Conservation (phyloP, 352 stramenopile species). For the Pythium monospermum region DNA sequence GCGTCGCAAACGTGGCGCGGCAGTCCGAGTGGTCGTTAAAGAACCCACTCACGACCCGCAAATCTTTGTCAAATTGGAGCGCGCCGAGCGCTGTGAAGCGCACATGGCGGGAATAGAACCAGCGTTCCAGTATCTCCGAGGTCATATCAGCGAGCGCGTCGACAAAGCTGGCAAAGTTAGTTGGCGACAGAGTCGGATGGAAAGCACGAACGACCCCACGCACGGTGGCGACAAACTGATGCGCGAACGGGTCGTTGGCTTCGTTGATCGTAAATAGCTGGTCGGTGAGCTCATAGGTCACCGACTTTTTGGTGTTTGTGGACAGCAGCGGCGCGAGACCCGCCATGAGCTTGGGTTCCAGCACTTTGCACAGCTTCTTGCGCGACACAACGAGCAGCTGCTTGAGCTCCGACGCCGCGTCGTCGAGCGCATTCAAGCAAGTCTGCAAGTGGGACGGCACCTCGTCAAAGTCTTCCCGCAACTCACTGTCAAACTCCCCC, state of each 20-base stretch:
- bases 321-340: slow-evolving; percentile 50
- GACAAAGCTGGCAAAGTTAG: slow-evolving; percentile 54
- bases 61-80: slow-evolving; percentile 84
- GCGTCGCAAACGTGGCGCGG: slow-evolving; percentile 45
- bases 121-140: slow-evolving; percentile 51
- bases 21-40: slow-evolving; percentile 51
- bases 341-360: slow-evolving; percentile 65
- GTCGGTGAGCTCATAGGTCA: slow-evolving; percentile 82
- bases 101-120: slow-evolving; percentile 47
- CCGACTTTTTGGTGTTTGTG: slow-evolving; percentile 31
- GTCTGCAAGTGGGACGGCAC: slow-evolving; percentile 69
- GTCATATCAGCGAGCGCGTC: slow-evolving; percentile 39
- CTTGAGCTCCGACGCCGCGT: slow-evolving; percentile 57
- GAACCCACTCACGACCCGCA: slow-evolving; percentile 65
- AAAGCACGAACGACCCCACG: slow-evolving; percentile 51
- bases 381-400: slow-evolving; percentile 61
- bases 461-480: slow-evolving; percentile 67
- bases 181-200: slow-evolving; percentile 41
- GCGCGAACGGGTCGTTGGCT: slow-evolving; percentile 82
- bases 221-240: slow-evolving; percentile 62
- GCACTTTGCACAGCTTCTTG: slow-evolving; percentile 73
- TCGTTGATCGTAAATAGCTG: slow-evolving; percentile 86
- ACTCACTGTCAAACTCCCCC: slow-evolving; percentile 61
- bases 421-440: slow-evolving; percentile 67
- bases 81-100: slow-evolving; percentile 80